Conservation (phyloP, 2,329 filamentous ascomycete genomes). For the Phoma sp. region DNA sequence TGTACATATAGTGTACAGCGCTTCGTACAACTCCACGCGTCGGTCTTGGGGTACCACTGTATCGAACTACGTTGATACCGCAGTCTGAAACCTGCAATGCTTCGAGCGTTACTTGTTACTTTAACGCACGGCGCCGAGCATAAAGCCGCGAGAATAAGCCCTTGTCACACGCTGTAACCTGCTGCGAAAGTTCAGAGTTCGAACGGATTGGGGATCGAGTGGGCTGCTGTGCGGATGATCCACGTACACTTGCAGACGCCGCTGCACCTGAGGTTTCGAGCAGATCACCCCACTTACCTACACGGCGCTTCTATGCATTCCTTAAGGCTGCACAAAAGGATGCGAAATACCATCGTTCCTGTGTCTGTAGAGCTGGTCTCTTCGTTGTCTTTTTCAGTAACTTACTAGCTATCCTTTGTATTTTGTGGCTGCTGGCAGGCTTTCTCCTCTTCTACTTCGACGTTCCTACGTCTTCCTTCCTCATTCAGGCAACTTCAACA, state of each 20-base stretch:
- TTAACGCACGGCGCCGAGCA: not conserved
- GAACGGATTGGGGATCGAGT: not conserved
- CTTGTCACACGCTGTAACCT: conserved; percentile 3
- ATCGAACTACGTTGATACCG: not conserved
- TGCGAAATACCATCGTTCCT: not conserved
- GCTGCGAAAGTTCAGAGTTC: not conserved
- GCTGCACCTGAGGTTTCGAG: conserved; percentile 13
- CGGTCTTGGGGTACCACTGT: not conserved
- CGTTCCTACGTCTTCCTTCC: not conserved
- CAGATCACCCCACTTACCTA: not conserved
- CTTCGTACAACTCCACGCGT: conserved; percentile 1
- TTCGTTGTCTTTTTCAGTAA: not conserved
- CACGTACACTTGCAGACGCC: not conserved
- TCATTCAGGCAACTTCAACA: not conserved
- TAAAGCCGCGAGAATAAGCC: not conserved
- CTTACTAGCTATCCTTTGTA: not conserved
- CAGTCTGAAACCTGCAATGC: not conserved
- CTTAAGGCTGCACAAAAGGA: not conserved
- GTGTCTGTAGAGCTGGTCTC: conserved; percentile 1
- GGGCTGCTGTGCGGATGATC: not conserved
- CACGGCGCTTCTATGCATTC: not conserved
- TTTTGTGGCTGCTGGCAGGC: conserved; percentile 38
- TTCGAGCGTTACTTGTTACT: not conserved
- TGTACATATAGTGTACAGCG: not conserved
- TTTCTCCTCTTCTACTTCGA: not conserved